Evolutionary conservation across 2,329 filamentous ascomycete species (phyloP), one percentile per base, ranked within the genome.

Genomic region (Colletotrichum liriopes): DNA sequence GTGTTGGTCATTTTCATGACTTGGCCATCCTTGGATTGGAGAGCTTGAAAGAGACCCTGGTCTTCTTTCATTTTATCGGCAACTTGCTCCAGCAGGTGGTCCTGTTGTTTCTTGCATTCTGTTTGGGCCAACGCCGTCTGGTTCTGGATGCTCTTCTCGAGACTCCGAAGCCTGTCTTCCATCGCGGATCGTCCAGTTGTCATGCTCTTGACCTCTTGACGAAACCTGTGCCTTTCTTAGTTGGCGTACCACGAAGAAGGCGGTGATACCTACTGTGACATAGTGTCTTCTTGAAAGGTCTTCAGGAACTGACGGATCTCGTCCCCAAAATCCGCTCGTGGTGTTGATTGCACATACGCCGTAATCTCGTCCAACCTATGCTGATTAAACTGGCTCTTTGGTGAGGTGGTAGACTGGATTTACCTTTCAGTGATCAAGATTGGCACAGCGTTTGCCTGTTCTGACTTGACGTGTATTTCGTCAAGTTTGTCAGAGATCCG

Each of bases 61-160:
- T 18, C 62, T 58, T 55, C 43, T 3, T 64, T 51, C 14, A 58
- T 71, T 29, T 67, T 75, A 39, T 73, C 61, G 8, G 74, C 70
- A 12, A 74, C 63, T 16, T 43, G 45, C 45, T 55, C 45, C 20
- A 69, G 52, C 16, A 58, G 35, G 39, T 63, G 35, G 23, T 70
- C 37, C 26, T 51, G 52, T 20, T 65, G 39, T 47, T 43, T 11
- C 26, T 32, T 41, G 5, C 51, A 60, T 29, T 72, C 60, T n/a
- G 54, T 12, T n/a, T 58, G 18, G 4, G 12, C 39, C 14, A 60
- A 16, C 14, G 23, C 14, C 18, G 43, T 45, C 29, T 72, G 69
- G 11, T 55, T 20, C 12, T 59, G 26, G 20, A 72, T 20, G n/a
- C 9, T 62, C n/a, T 60, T 37, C 45, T 72, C 45, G 26, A 70